Evolutionary conservation across 1,284 basidiomycete genomes (phyloP).

Genomic region (Phellinidium pouzarii): DNA sequence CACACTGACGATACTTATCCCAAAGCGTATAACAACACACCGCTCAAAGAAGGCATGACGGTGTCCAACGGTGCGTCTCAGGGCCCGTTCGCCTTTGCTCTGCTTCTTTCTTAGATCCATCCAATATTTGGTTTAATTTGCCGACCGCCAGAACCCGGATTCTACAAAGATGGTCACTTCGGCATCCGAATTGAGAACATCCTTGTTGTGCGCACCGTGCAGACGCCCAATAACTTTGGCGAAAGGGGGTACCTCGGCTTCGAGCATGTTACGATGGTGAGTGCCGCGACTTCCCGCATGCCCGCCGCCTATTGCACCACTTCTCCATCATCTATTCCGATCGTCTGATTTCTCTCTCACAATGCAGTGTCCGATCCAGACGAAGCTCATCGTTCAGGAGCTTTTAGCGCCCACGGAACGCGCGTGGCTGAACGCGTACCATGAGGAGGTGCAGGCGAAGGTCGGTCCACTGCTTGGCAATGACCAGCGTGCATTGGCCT

Average conservation of each 20-base stretch:
- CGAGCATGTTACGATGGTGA: slow-evolving; percentile 78
- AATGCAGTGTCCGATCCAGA: slow-evolving; percentile 78
- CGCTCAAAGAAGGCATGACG: slow-evolving; percentile 81
- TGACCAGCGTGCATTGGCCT: slow-evolving; percentile 68
- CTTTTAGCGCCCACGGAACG: slow-evolving; percentile 66
- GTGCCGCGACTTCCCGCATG: slow-evolving; percentile 20
- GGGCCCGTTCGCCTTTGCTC: neutral
- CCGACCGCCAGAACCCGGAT: slow-evolving; percentile 69
- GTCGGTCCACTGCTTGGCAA: slow-evolving; percentile 66
- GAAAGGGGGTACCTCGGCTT: slow-evolving; percentile 77
- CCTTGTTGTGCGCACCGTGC: slow-evolving; percentile 64
- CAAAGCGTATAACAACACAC: slow-evolving; percentile 56
- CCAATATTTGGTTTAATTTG: too few species aligned
- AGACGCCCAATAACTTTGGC: slow-evolving; percentile 83
- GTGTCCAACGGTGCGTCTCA: slow-evolving; percentile 68
- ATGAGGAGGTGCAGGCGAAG: slow-evolving; percentile 72
- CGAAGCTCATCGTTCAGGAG: slow-evolving; percentile 65
- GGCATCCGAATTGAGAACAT: slow-evolving; percentile 94
- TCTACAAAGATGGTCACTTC: slow-evolving; percentile 87
- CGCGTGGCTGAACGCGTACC: slow-evolving; percentile 83
- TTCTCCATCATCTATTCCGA: neutral
- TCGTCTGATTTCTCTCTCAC: neutral
- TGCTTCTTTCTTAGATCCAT: neutral
- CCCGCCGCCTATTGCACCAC: neutral
- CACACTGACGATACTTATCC: slow-evolving; percentile 1